A percentile compares a stretch with the other conserved stretches of the same genome.
Evolutionary conservation across 805 yeast genomes (phyloP).

Genomic region (Candida chauliodis): DNA sequence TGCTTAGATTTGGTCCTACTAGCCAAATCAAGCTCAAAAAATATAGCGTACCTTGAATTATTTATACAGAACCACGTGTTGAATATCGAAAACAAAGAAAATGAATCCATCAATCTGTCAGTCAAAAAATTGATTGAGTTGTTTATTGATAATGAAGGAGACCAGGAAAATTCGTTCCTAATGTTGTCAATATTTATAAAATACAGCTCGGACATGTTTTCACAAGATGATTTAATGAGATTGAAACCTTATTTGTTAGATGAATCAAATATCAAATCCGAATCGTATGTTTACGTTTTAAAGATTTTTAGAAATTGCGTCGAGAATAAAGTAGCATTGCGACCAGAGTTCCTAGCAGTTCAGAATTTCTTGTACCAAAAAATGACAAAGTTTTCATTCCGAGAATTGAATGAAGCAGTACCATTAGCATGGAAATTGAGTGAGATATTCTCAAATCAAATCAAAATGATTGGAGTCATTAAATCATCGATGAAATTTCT

Average conservation of each 20-base stretch:
- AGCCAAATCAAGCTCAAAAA: conserved; percentile 33
- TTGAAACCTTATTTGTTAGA: conserved; percentile 63
- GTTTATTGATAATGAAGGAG: conserved; percentile 25
- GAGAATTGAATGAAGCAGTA: conserved; percentile 69
- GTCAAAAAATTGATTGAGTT: conserved; percentile 29
- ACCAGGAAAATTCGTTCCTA: conserved; percentile 37
- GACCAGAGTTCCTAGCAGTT: conserved; percentile 50
- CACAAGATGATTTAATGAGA: conserved; percentile 62
- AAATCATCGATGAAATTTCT: conserved; percentile 12
- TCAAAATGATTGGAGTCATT: conserved; percentile 47
- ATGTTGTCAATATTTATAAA: conserved; percentile 56
- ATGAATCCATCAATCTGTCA: neutral
- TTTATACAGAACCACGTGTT: conserved; percentile 44
- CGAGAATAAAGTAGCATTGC: conserved; percentile 40
- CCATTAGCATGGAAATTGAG: conserved; percentile 65
- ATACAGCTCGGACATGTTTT: conserved; percentile 49
- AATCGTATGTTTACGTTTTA: conserved; percentile 47
- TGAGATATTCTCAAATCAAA: conserved; percentile 39
- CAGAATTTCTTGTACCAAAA: conserved; percentile 51
- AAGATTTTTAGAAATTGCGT: conserved; percentile 52
- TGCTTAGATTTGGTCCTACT: conserved; percentile 17
- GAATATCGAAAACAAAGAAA: conserved; percentile 15
- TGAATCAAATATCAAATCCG: conserved; percentile 37
- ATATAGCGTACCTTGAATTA: conserved; percentile 10
- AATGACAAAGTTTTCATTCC: conserved; percentile 56